Conservation (phyloP, 208 protist genomes). For the Naegleria gruberi region DNA sequence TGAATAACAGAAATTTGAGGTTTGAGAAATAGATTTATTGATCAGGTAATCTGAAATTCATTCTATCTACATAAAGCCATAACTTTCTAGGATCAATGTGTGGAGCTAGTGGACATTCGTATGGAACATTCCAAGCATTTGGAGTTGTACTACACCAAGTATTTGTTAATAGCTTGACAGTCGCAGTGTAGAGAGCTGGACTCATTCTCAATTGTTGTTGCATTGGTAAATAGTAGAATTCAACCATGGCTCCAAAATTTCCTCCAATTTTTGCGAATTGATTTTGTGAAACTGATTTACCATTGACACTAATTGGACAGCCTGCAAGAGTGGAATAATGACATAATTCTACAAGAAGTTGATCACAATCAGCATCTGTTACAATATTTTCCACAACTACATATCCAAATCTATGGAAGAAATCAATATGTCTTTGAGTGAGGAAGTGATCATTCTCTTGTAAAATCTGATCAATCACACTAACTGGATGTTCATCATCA, state of each 20-base stretch:
- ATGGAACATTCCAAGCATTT: neutral
- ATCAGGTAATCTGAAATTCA: neutral
- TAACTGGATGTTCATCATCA: too few relatives aligned
- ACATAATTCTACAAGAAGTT: neutral
- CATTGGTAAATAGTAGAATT: neutral
- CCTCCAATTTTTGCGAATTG: neutral
- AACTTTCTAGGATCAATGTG: neutral
- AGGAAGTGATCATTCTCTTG: neutral
- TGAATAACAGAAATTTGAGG: too few relatives aligned
- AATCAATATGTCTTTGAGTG: neutral
- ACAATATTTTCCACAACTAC: neutral
- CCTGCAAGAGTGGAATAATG: neutral
- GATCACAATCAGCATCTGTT: too few relatives aligned
- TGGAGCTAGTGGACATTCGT: too few relatives aligned
- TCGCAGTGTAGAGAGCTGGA: neutral
- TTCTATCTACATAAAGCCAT: neutral
- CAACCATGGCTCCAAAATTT: neutral
- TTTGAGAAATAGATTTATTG: too few relatives aligned
- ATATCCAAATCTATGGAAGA: neutral
- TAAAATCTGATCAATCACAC: too few relatives aligned
- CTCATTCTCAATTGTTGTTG: neutral
- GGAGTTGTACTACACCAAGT: neutral
- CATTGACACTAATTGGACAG: neutral
- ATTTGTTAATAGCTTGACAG: neutral
- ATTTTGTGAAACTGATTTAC: too few relatives aligned